Base-by-base conservation (phyloP, 768 basidiomycete species). In the Leucocoprinus leucothites region DNA sequence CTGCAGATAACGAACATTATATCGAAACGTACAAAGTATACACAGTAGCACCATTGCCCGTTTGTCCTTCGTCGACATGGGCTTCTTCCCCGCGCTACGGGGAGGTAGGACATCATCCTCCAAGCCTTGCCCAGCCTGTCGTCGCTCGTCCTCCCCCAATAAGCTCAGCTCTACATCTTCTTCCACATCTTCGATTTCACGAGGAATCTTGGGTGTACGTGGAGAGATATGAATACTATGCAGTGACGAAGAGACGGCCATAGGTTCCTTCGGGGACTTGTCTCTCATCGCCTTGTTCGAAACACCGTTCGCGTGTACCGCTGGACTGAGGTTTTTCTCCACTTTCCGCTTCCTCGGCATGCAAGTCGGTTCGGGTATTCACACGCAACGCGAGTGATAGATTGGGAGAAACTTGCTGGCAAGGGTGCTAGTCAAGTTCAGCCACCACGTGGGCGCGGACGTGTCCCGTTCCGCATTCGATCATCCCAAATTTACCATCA, bases 11-110 rank as follows among this genome's bases (percentile, higher is more conserved):
- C 25, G 16, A 59, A 49, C 34, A 31, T 48, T 40, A 48, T 16
- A 14, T 14, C n/a, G 31, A 22, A 28, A 8, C 94, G 74, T 63
- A 96, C 94, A 98, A 48, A 98, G 77, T 62, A 94, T 75, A 69
- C 93, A 87, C 31, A 98, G 74, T 51, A 98, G 72, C 3, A 82
- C 82, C 79, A 98, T 92, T 47, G 87, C 90, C 62, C 82, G 77
- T 69, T 88, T 89, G 71, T 98, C 95, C 67, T 85, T 87, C 26
- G 76, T 62, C 35, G 86, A 87, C 60, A 91, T 77, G 22, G 78
- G 64, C 48, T 64, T 71, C 65, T 81, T 87, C 14, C 26, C 47
- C 9, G 26, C 19, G 34, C 25, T 35, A 6, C 35, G 31, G 13
- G 47, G 36, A 44, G 64, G 60, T 51, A 71, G 71, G 34, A 65